Conservation (phyloP, 768 basidiomycete genomes). For the Asterophora lycoperdoides region DNA sequence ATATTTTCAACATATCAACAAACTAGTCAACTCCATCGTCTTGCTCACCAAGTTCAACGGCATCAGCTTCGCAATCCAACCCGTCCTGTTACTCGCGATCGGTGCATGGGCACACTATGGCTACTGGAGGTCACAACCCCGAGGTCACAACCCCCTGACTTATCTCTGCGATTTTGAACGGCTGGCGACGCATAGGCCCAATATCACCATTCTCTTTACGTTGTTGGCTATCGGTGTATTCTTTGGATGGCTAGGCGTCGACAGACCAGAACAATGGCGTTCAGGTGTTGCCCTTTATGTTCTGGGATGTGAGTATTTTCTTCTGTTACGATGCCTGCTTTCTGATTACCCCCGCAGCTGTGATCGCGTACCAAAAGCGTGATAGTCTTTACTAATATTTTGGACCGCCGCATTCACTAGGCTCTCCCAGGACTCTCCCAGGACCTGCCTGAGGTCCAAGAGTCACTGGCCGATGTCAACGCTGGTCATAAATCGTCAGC, state of each 20-base stretch:
- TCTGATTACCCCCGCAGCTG: constrained; percentile 27
- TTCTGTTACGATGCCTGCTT: no score
- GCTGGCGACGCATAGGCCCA: constrained; percentile 43
- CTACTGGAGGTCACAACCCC: constrained; percentile 53
- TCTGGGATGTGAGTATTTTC: constrained; percentile 47
- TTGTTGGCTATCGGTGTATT: constrained; percentile 60
- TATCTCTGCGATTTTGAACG: not conserved
- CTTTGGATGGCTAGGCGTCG: constrained; percentile 76
- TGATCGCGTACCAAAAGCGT: constrained; percentile 66
- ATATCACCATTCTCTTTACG: constrained; percentile 75
- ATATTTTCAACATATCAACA: not conserved
- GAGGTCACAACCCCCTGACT: constrained; percentile 40
- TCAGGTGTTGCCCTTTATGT: constrained; percentile 59
- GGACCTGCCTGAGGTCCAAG: constrained; percentile 64
- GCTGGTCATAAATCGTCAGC: constrained; percentile 46
- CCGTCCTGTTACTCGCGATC: constrained; percentile 56
- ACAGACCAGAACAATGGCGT: constrained; percentile 60
- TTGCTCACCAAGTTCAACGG: constrained; percentile 78
- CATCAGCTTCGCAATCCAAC: constrained; percentile 75
- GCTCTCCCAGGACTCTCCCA: constrained; percentile 44
- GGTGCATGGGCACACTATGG: constrained; percentile 85
- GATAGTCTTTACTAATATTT: constrained; percentile 65
- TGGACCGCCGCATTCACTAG: constrained; percentile 85
- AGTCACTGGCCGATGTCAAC: constrained; percentile 39
- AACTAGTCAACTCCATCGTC: constrained; percentile 69